Conservation (phyloP, 2,329 filamentous ascomycete genomes). For the Pseudocercospora cruenta region DNA sequence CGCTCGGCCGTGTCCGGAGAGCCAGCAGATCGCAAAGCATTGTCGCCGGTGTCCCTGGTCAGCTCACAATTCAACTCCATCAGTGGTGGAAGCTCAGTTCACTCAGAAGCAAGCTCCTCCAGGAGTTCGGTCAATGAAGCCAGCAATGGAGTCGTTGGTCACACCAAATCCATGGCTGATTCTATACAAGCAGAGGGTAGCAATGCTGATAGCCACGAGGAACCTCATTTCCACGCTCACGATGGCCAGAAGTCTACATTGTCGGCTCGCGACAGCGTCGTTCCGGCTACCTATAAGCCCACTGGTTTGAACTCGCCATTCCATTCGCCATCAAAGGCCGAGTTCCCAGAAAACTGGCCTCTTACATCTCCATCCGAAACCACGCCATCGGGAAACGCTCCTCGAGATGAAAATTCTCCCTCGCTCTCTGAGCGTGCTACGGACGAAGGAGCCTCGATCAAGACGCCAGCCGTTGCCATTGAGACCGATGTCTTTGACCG, state of each 20-base stretch:
- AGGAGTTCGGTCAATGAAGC: slow-evolving; percentile 11
- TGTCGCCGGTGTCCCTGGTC: slow-evolving; percentile 19
- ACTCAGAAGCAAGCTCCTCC: slow-evolving; percentile 11
- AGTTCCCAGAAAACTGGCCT: slow-evolving; percentile 32
- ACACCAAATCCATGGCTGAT: not conserved
- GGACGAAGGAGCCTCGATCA: slow-evolving; percentile 19
- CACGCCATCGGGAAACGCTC: slow-evolving; percentile 4
- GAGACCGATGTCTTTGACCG: slow-evolving; percentile 38
- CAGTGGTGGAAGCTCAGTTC: slow-evolving; percentile 11
- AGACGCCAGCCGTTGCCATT: slow-evolving; percentile 29
- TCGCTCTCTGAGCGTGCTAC: not conserved
- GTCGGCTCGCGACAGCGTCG: not conserved
- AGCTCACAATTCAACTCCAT: slow-evolving; percentile 11
- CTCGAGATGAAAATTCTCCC: not conserved
- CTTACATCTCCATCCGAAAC: slow-evolving; percentile 15
- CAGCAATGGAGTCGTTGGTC: not conserved
- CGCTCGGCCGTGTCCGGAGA: slow-evolving; percentile 3
- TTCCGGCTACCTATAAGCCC: slow-evolving; percentile 13
- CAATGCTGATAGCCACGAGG: slow-evolving; percentile 1
- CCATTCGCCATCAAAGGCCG: slow-evolving; percentile 10
- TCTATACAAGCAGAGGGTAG: not conserved
- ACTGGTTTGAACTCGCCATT: slow-evolving; percentile 19
- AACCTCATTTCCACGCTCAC: not conserved
- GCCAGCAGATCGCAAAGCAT: slow-evolving; percentile 9
- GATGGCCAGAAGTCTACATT: not conserved